Evolutionary conservation across 768 basidiomycete species (phyloP), one percentile per base, ranked within the genome.

Genomic region (Mycena floridula): DNA sequence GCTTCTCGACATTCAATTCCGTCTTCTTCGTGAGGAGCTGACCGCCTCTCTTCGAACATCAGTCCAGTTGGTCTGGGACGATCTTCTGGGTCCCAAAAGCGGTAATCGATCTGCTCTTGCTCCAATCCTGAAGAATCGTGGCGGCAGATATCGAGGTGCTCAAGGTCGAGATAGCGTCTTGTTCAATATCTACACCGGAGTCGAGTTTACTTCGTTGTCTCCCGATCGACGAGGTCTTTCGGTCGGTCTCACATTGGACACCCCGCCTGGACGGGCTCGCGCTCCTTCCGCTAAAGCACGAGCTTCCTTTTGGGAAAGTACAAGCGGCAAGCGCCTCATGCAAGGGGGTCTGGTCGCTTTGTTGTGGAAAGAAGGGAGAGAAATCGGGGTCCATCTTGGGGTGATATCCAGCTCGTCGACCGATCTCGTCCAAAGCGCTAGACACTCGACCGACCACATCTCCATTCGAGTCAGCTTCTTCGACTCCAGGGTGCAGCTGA

Each of bases 1-100:
- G 7, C 64, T 82, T 18, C 62, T 88, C 9, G 88, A 90, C 46
- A 74, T 82, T 3, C 85, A 89, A 50, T 89, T 85, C 58, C 76
- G 87, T 25, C 68, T 89, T 0, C 62, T 89, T 26, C 68, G 87
- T 27, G 87, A 88, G 50, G 87, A 89, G 45, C 61, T 84, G 15
- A 82, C 73, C 77, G 6, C 25, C 20, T 45, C 11, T 43, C 35
- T 44, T 21, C 47, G 28, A 24, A n/a, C 1, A 64, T 73, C 73
- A 25, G 62, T 70, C 3, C 61, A 84, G 3, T 55, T 65, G 5
- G 64, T 71, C 4, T 81, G 83, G 49, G 43, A 81, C 12, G 26
- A 30, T 12, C 20, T 37, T 7, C 20, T 43, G 4, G 20, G 25
- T 11, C 40, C 32, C 2, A 50, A 38, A 12, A 38, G 37, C 54